These are phyloP conservation scores for Pholiota conissans DNA, from an alignment of 768 basidiomycete species.

Conservation along the genomic window DNA sequence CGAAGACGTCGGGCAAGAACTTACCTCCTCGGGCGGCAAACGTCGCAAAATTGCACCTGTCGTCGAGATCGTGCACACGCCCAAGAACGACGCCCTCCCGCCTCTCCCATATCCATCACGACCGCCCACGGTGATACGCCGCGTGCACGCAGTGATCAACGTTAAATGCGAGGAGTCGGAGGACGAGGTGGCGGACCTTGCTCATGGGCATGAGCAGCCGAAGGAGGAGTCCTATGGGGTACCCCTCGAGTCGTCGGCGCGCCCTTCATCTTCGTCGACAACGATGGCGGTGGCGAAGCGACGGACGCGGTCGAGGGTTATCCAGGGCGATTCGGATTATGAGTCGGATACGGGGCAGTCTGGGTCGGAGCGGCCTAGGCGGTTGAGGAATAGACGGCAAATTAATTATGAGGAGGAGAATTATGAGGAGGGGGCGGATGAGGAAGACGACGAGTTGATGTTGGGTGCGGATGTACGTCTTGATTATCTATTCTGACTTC, in stretches of 20 bases:
- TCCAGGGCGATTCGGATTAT: conserved; percentile 15
- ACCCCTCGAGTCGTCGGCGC: not conserved
- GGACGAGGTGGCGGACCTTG: conserved; percentile 31
- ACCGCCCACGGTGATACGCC: conserved; percentile 49
- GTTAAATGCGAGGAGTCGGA: conserved; percentile 60
- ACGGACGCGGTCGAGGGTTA: not conserved
- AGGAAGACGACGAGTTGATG: conserved; percentile 58
- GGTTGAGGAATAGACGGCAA: conserved; percentile 16
- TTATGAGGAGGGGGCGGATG: conserved; percentile 29
- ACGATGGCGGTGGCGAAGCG: no score
- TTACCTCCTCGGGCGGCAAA: not conserved
- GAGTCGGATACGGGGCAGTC: not conserved
- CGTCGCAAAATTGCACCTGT: conserved; percentile 10
- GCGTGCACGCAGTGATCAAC: conserved; percentile 63
- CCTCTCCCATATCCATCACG: no score
- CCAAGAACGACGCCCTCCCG: conserved; percentile 11
- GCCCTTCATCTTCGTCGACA: no score
- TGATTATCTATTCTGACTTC: not conserved
- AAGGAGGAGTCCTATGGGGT: not conserved
- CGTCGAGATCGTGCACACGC: not conserved
- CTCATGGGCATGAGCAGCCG: not conserved
- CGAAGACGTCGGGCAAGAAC: not conserved
- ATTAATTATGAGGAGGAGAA: conserved; percentile 25
- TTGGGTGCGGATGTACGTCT: conserved; percentile 55
- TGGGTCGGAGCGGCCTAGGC: not conserved